Evolutionary conservation across 306 rosid species (phyloP), one percentile per base, ranked within the genome.

Genomic region (Fragaria iinumae): DNA sequence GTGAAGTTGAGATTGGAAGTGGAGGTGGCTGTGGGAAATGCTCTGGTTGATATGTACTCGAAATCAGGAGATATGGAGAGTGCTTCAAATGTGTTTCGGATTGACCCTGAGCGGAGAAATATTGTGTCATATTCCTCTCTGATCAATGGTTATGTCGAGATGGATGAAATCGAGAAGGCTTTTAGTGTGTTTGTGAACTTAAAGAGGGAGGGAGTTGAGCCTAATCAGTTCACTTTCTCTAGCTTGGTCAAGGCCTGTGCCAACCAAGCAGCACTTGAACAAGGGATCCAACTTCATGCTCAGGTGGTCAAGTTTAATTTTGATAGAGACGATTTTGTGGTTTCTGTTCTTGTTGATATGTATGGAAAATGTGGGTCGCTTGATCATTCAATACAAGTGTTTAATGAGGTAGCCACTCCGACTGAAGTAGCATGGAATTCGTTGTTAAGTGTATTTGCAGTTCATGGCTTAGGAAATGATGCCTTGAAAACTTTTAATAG

Each of bases 221-320:
- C 93, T 57, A 87, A 85, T 50, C 87, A 89, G 72, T 87, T 82
- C 74, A 87, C 91, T 71, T 89, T 87, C 84, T 87, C 91, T 38
- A 85, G 90, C 84, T 80, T 89, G 82, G 45, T 89, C 59, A 86
- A 87, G 85, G 90, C 85, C 16, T 85, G 87, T 82, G 84, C 93
- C 59, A 84, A 82, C 82, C 84, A 80, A 79, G 87, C 87, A 77
- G 83, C 85, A 45, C 80, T 87, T 67, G 88, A 82, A 74, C 88
- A 73, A 73, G 91, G 93, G 29, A 73, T 72, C 74, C 93, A 87
- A 75, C 82, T 89, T 80, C 93, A 89, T 69, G 87, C 86, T 62
- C 84, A 83, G 80, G 87, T 80, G 75, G 65, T 87, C 59, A 89
- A 89, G 72, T 76, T 85, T 71, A 84, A 76, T 79, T 75, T 87